Evolutionary conservation across 78 protist genomes (phyloP).

Genomic region (Chrysochromulina parva): DNA sequence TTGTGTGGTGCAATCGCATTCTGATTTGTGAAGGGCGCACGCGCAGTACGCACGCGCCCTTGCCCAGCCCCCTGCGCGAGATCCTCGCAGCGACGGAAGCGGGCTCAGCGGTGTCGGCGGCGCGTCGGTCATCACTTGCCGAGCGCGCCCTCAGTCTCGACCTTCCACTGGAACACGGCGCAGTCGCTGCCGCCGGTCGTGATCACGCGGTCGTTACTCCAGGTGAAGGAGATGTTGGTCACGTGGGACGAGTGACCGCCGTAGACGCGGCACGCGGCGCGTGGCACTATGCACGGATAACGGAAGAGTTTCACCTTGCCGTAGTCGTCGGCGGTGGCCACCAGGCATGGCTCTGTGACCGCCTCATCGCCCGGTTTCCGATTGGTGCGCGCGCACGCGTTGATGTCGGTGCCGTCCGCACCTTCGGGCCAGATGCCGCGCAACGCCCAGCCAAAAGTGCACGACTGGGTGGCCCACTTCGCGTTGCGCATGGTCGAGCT

Average conservation of each 20-base stretch:
- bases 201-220: conserved; percentile 34
- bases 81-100: too few species aligned
- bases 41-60: too few species aligned
- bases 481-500: not conserved
- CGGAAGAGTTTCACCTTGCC: conserved; percentile 60
- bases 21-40: too few species aligned
- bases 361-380: not conserved
- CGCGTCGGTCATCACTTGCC: too few species aligned
- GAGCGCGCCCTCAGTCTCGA: too few species aligned
- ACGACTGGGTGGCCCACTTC: conserved; percentile 8
- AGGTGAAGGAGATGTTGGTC: conserved; percentile 37
- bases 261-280: not conserved
- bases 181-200: conserved; percentile 51
- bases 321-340: conserved; percentile 67
- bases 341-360: not conserved
- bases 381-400: conserved; percentile 6
- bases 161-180: conserved; percentile 31
- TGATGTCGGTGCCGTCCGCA: conserved; percentile 42
- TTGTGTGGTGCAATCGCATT: too few species aligned
- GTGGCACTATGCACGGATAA: conserved; percentile 48
- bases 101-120: too few species aligned
- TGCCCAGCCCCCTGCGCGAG: too few species aligned
- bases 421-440: conserved; percentile 30
- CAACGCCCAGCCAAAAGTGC: conserved; percentile 1
- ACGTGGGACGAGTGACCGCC: conserved; percentile 63